Evolutionary conservation across 306 rosid species (phyloP), one percentile per base, ranked within the genome.

Genomic region (Albizia julibrissin): DNA sequence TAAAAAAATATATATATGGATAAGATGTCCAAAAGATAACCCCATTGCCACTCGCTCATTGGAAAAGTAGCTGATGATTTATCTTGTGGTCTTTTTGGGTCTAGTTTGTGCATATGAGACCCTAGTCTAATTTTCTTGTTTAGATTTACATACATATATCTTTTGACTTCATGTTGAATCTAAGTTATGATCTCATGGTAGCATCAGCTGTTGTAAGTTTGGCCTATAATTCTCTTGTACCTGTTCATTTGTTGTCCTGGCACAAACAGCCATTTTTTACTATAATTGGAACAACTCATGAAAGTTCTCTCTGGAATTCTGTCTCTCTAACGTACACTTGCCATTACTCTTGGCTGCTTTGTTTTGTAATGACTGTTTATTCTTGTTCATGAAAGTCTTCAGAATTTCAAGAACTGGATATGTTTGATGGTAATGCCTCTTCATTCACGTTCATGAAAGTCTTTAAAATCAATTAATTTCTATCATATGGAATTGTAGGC

Each of bases 41-140:
- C 21, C 54, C 18, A 27, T 56, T 71, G 69, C 47, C 42, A 39
- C 68, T 65, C 43, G 39, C 72, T 56, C 82, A 70, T 61, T 75
- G 79, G 82, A 81, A 92, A 85, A 77, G 61, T 26, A 76, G 83
- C 82, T 82, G 21, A 59, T 78, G 67, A 62, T 73, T 47, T 76
- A 49, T 75, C 40, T 74, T 47, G n/a, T 50, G 52, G 52, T 72
- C 46, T 76, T 43, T 73, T 27, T 18, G 19, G 76, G 77, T 69
- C 81, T 65, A 10, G 50, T 79, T 84, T 89, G 91, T 82, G 75
- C 82, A 79, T 74, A 82, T 11, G 66, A 13, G 83, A 75, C 78
- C 80, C 47, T 50, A 40, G 67, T 21, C 26, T 26, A 31, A 76
- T 59, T 81, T 16, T 75, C 33, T 58, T 44, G 4, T 19, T 33